phyloP scores from a whole-genome alignment of 345 rosid species.

The Arabis hirsuta region DNA sequence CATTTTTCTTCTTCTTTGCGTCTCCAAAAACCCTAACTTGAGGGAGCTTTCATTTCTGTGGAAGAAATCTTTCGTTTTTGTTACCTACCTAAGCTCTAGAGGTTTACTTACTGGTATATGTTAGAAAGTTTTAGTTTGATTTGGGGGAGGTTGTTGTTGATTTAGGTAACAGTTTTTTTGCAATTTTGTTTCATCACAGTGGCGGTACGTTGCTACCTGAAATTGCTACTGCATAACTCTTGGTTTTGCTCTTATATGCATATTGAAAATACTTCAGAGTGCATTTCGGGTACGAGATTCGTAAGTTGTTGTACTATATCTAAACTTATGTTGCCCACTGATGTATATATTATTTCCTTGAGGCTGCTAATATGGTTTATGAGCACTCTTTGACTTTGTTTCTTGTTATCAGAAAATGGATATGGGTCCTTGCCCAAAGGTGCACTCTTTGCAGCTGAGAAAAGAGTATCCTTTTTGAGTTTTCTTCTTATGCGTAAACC shows the following conservation, averaged over 20 bases:
- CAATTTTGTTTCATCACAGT: slow-evolving; percentile 32
- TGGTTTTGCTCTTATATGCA: slow-evolving; percentile 29
- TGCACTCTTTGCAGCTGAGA: slow-evolving; percentile 93
- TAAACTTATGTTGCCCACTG: background rate
- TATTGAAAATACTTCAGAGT: slow-evolving; percentile 30
- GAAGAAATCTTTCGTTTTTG: background rate
- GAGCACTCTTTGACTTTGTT: slow-evolving; percentile 25
- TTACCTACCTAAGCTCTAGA: background rate
- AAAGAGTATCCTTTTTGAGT: slow-evolving; percentile 80
- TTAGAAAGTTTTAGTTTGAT: slow-evolving; percentile 26
- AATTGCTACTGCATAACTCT: slow-evolving; percentile 26
- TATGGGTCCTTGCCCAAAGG: slow-evolving; percentile 99
- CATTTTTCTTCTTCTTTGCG: slow-evolving; percentile 12
- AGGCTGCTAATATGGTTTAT: background rate
- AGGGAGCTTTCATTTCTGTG: background rate
- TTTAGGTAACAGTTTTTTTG: slow-evolving; percentile 21
- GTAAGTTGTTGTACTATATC: slow-evolving; percentile 31
- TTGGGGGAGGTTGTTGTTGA: slow-evolving; percentile 21
- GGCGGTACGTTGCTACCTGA: slow-evolving; percentile 22
- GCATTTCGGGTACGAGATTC: slow-evolving; percentile 17
- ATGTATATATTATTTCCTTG: background rate
- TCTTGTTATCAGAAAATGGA: slow-evolving; percentile 87
- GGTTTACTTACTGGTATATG: background rate
- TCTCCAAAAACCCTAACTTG: slow-evolving; percentile 13
- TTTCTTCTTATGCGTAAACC: too few species aligned